A percentile compares a stretch with the other conserved stretches of the same genome.
Evolutionary conservation across 2,329 filamentous ascomycete species (phyloP).

Genomic region (Xylaria sp.): DNA sequence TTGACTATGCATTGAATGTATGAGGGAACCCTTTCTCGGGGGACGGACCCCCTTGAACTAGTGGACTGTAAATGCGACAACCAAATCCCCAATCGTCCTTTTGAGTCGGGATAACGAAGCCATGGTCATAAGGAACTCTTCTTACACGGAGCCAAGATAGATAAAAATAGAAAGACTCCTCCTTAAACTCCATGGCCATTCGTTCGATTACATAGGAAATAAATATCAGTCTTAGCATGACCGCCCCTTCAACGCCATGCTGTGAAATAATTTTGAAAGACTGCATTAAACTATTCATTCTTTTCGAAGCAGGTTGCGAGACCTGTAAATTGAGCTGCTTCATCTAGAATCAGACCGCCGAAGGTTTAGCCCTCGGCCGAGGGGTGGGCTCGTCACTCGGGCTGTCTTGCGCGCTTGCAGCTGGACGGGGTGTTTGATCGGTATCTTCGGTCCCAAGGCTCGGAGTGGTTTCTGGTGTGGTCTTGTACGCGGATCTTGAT

Average conservation of each 20-base stretch:
- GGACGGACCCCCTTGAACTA: slow-evolving; percentile 5
- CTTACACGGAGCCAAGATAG: not conserved
- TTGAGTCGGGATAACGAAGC: not conserved
- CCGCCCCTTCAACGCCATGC: slow-evolving; percentile 44
- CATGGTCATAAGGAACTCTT: slow-evolving; percentile 10
- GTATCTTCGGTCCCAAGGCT: slow-evolving; percentile 41
- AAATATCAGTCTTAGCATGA: slow-evolving; percentile 40
- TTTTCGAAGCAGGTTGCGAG: not conserved
- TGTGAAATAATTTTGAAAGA: slow-evolving; percentile 34
- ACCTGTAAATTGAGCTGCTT: not conserved
- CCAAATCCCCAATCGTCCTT: not conserved
- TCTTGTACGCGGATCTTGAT: slow-evolving; percentile 39
- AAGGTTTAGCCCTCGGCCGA: slow-evolving; percentile 45
- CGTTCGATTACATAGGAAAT: slow-evolving; percentile 41
- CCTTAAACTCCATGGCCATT: slow-evolving; percentile 43
- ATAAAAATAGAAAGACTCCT: not conserved
- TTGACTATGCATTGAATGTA: slow-evolving; percentile 12
- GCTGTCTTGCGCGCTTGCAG: slow-evolving; percentile 36
- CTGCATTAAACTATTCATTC: slow-evolving; percentile 27
- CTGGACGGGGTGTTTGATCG: slow-evolving; percentile 59
- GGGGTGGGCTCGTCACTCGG: slow-evolving; percentile 55
- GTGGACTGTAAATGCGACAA: slow-evolving; percentile 25
- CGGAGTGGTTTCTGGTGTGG: slow-evolving; percentile 47
- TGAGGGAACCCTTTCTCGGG: not conserved
- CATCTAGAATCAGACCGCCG: slow-evolving; percentile 22